phyloP scores from a whole-genome alignment of 2,329 filamentous ascomycete genomes.

The Trichothecium roseum region DNA sequence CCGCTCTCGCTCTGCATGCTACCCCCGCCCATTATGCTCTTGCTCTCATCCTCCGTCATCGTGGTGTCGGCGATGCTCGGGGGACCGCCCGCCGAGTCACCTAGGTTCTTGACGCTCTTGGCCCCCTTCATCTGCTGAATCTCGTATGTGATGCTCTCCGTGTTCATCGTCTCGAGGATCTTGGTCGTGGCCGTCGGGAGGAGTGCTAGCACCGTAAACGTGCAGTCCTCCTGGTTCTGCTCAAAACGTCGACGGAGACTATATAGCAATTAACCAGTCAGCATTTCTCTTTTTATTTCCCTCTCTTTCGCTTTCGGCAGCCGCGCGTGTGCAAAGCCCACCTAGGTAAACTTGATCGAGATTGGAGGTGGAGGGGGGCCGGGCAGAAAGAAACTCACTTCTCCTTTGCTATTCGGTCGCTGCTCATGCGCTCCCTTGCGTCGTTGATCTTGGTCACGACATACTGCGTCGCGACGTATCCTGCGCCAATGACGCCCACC shows the following conservation, averaged over 20 bases:
- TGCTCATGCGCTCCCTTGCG: constrained; percentile 91
- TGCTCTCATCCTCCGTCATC: constrained; percentile 71
- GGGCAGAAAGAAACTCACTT: constrained; percentile 54
- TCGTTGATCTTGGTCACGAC: constrained; percentile 83
- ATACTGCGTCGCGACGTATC: constrained; percentile 90
- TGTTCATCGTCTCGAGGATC: constrained; percentile 77
- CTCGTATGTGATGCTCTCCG: constrained; percentile 86
- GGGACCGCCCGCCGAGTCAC: constrained; percentile 42
- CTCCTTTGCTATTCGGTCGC: constrained; percentile 89
- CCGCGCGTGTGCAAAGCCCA: no score
- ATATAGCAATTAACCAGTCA: constrained; percentile 5
- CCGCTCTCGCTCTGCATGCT: constrained; percentile 68
- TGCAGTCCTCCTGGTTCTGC: constrained; percentile 98
- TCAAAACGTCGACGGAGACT: constrained; percentile 93
- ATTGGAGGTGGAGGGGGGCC: background rate
- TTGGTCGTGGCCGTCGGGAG: constrained; percentile 86
- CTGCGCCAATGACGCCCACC: constrained; percentile 75
- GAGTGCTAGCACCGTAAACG: constrained; percentile 92
- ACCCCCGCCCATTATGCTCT: constrained; percentile 53
- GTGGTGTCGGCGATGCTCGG: constrained; percentile 59
- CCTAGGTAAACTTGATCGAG: no score
- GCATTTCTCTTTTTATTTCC: constrained; percentile 81
- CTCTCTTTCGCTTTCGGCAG: constrained; percentile 90
- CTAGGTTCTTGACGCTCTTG: constrained; percentile 45
- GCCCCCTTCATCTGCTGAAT: constrained; percentile 82